These are phyloP conservation scores for Pythium aquatile DNA, from an alignment of 352 stramenopile species.

Conservation along the genomic window DNA sequence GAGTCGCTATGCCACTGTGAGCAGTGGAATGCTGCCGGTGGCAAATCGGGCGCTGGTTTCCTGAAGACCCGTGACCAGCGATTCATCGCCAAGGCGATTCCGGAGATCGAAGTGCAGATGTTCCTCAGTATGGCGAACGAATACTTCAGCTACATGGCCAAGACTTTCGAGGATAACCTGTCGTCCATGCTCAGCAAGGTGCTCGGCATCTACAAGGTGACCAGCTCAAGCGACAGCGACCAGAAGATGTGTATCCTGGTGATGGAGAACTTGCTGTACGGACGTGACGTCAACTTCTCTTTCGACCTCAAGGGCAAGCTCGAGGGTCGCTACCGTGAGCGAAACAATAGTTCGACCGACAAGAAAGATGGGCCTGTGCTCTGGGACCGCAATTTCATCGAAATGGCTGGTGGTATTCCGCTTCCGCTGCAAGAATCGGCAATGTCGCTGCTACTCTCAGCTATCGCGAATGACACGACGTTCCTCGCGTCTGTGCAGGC, in stretches of 20 bases:
- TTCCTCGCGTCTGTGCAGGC: constrained; percentile 85
- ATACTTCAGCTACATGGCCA: constrained; percentile 89
- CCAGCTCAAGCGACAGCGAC: constrained; percentile 65
- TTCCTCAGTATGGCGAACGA: constrained; percentile 89
- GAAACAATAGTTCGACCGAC: constrained; percentile 16
- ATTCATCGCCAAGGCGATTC: constrained; percentile 87
- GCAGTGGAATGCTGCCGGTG: constrained; percentile 80
- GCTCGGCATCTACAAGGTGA: constrained; percentile 85
- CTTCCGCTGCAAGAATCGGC: constrained; percentile 82
- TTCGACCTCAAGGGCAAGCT: constrained; percentile 90
- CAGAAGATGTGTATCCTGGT: constrained; percentile 86
- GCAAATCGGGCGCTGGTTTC: constrained; percentile 86
- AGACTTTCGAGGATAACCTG: constrained; percentile 83
- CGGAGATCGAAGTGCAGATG: constrained; percentile 86
- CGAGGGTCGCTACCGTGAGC: constrained; percentile 72
- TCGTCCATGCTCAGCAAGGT: constrained; percentile 89
- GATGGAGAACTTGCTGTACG: constrained; percentile 89
- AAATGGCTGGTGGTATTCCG: constrained; percentile 79
- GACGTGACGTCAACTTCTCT: constrained; percentile 80
- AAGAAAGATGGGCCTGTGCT: constrained; percentile 45
- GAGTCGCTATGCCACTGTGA: constrained; percentile 87
- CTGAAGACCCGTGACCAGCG: constrained; percentile 85
- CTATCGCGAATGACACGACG: constrained; percentile 83
- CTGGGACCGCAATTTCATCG: constrained; percentile 88
- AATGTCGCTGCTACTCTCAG: constrained; percentile 73